Conservation (phyloP, 2,329 filamentous ascomycete species). For the Monosporascus sp. region DNA sequence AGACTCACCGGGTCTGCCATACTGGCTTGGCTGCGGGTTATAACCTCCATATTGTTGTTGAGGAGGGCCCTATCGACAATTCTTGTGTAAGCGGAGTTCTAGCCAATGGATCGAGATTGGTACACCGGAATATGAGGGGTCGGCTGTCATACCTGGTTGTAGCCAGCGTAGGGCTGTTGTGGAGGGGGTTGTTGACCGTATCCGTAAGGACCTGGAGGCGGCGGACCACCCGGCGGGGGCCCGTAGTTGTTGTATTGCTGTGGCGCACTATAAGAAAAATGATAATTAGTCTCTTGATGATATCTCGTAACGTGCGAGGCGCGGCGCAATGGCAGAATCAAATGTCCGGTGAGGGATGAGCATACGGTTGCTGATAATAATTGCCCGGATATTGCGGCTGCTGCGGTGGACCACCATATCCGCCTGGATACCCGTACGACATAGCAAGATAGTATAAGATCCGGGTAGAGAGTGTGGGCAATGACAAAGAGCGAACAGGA, state of each 20-base stretch:
- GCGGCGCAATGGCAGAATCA: not conserved
- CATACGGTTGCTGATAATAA: slow-evolving; percentile 24
- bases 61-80: slow-evolving; percentile 29
- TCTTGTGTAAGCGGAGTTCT: slow-evolving; percentile 14
- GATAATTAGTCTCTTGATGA: not conserved
- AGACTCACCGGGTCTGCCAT: slow-evolving; percentile 43
- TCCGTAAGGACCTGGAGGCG: slow-evolving; percentile 34
- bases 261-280: slow-evolving; percentile 28
- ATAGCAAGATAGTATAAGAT: slow-evolving; percentile 9
- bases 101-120: not conserved
- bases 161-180: slow-evolving; percentile 38
- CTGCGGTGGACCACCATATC: slow-evolving; percentile 25
- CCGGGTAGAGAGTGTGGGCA: not conserved
- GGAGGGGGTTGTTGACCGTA: slow-evolving; percentile 43
- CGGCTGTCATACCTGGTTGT: slow-evolving; percentile 30
- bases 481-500: too few species aligned
- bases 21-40: slow-evolving; percentile 36
- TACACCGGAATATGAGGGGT: slow-evolving; percentile 4
- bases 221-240: slow-evolving; percentile 25
- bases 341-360: not conserved
- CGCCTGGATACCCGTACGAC: slow-evolving; percentile 26
- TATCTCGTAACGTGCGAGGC: not conserved
- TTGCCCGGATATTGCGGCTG: slow-evolving; percentile 24
- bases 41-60: slow-evolving; percentile 37
- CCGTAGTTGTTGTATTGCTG: slow-evolving; percentile 45